Evolutionary conservation across 202 grass and related monocot species (phyloP).

Genomic region (Setaria viridis): DNA sequence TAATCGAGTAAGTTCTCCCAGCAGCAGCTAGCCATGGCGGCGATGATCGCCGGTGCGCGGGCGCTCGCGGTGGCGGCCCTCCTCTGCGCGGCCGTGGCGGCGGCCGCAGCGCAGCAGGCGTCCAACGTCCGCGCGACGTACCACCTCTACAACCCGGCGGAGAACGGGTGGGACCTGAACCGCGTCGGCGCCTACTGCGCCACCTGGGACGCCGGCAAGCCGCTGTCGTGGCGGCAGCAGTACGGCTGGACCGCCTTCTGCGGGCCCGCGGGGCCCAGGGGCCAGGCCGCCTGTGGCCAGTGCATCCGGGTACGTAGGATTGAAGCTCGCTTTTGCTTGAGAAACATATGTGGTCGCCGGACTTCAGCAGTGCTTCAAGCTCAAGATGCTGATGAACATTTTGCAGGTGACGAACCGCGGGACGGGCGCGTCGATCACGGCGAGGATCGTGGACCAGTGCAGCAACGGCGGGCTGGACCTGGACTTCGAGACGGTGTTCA

Average conservation of each 20-base stretch:
- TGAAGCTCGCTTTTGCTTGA: too few species aligned
- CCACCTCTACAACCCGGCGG: slow-evolving; percentile 45
- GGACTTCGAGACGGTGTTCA: slow-evolving; percentile 49
- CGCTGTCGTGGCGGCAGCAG: slow-evolving; percentile 53
- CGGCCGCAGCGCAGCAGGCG: slow-evolving; percentile 43
- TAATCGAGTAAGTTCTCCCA: too few species aligned
- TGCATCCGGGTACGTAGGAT: slow-evolving; percentile 51
- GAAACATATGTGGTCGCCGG: too few species aligned
- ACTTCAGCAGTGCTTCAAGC: too few species aligned
- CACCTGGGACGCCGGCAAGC: slow-evolving; percentile 63
- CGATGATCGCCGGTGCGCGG: background rate
- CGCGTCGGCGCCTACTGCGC: slow-evolving; percentile 51
- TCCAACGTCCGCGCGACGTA: slow-evolving; percentile 63
- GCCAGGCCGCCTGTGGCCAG: slow-evolving; percentile 49
- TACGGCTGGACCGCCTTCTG: slow-evolving; percentile 74
- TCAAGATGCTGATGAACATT: too few species aligned
- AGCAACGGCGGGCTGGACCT: slow-evolving; percentile 59
- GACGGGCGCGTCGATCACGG: background rate
- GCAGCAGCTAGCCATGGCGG: background rate
- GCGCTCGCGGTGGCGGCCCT: slow-evolving; percentile 2
- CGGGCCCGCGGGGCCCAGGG: slow-evolving; percentile 40
- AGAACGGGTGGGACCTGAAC: slow-evolving; percentile 58
- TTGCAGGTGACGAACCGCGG: slow-evolving; percentile 54
- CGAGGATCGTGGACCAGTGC: slow-evolving; percentile 65
- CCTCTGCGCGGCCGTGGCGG: slow-evolving; percentile 1